These are phyloP conservation scores for Salix viminalis DNA, from an alignment of 345 rosid genomes.

Conservation along the genomic window DNA sequence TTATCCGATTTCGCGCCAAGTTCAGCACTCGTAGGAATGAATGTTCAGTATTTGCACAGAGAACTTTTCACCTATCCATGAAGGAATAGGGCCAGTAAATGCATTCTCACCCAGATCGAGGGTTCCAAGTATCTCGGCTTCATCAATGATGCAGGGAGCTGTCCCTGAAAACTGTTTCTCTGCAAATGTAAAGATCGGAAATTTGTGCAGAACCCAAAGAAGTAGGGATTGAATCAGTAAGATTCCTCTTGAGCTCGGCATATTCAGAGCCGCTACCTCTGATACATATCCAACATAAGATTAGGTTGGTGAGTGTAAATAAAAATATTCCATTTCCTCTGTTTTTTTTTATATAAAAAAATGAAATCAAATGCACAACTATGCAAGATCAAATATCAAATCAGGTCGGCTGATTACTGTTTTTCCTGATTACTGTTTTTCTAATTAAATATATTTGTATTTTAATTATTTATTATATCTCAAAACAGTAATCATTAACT, in stretches of 20 bases:
- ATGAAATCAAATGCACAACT: conserved; percentile 5
- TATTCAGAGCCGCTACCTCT: conserved; percentile 81
- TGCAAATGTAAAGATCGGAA: neutral
- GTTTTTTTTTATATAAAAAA: neutral
- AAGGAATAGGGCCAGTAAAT: conserved; percentile 1
- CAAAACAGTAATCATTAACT: too few species aligned
- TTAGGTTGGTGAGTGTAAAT: neutral
- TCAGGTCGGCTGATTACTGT: too few species aligned
- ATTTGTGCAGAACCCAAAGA: neutral
- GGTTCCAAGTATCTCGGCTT: neutral
- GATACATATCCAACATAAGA: neutral
- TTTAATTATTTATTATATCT: too few species aligned
- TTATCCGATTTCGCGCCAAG: neutral
- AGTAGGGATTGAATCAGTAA: conserved; percentile 45
- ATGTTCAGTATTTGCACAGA: neutral
- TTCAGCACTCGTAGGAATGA: neutral
- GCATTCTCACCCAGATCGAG: conserved; percentile 4
- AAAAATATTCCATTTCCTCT: neutral
- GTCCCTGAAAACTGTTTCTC: neutral
- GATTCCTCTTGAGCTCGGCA: conserved; percentile 83
- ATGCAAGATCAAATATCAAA: neutral
- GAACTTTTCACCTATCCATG: neutral
- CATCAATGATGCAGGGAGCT: neutral
- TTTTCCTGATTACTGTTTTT: too few species aligned
- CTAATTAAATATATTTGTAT: too few species aligned